phyloP scores from a whole-genome alignment of 805 yeast genomes.

The Zygoascus tannicola region DNA sequence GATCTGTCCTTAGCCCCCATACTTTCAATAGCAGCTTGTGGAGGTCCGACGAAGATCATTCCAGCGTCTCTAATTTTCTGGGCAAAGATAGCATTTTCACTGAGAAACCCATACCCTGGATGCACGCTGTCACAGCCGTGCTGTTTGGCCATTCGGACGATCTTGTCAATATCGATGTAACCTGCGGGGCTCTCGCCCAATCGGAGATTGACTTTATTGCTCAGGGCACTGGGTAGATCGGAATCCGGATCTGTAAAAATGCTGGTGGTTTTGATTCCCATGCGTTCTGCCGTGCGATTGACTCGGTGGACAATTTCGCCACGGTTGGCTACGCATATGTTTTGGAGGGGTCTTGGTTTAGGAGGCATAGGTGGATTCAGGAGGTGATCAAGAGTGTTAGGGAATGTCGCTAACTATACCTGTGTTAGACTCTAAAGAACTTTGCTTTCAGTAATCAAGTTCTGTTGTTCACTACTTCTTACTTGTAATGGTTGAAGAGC shows the following conservation, averaged over 20 bases:
- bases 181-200: conserved; percentile 22
- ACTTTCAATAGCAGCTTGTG: conserved; percentile 26
- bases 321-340: conserved; percentile 43
- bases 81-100: conserved; percentile 34
- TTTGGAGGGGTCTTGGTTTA: no score
- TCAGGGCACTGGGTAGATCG: conserved; percentile 21
- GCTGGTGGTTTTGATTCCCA: conserved; percentile 27
- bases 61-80: conserved; percentile 26
- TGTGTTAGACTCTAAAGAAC: no score
- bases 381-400: no score
- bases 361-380: no score
- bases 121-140: conserved; percentile 46
- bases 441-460: no score
- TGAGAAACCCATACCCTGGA: conserved; percentile 50
- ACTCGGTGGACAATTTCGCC: conserved; percentile 41
- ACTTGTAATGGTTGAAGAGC: no score
- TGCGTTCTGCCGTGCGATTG: conserved; percentile 19
- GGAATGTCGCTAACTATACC: no score
- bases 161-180: conserved; percentile 36
- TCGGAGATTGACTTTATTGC: conserved; percentile 16
- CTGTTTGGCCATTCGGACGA: conserved; percentile 40
- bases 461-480: no score
- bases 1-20: conserved; percentile 29
- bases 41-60: conserved; percentile 28
- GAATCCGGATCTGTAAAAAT: conserved; percentile 26